Percentiles rank a stretch among this genome's conserved stretches.
Conservation (phyloP, 805 yeast species). For the Lachancea sp. region DNA sequence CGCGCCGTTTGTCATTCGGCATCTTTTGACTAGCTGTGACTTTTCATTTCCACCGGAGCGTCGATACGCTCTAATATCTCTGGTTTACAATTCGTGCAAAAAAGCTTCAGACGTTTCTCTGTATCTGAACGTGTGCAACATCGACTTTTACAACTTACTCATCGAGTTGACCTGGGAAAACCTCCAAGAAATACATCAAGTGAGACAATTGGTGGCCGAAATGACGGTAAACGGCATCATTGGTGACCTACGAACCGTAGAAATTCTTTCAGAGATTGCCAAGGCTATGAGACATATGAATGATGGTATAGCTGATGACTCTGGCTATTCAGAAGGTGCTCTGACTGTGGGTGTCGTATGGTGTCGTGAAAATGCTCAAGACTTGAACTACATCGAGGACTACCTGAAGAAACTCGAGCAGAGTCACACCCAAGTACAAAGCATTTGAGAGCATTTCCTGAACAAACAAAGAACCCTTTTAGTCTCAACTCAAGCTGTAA, state of each 20-base stretch:
- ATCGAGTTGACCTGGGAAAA: conserved; percentile 27
- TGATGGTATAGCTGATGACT: conserved; percentile 21
- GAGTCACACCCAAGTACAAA: conserved; percentile 13
- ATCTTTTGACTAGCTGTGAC: conserved; percentile 14
- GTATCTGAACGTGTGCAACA: conserved; percentile 27
- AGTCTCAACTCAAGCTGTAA: background rate
- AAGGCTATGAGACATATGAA: conserved; percentile 14
- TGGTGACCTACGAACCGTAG: conserved; percentile 28
- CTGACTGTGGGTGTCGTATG: conserved; percentile 18
- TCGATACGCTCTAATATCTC: conserved; percentile 20
- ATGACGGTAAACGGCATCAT: conserved; percentile 30
- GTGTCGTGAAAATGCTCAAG: conserved; percentile 22
- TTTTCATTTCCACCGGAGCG: conserved; percentile 21
- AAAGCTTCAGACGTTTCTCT: conserved; percentile 21
- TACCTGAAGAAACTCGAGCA: conserved; percentile 21
- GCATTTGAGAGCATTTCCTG: too few relatives aligned
- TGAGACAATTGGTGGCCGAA: conserved; percentile 21
- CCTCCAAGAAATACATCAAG: conserved; percentile 19
- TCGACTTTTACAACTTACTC: conserved; percentile 28
- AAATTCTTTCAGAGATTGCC: conserved; percentile 19
- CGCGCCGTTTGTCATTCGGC: conserved; percentile 21
- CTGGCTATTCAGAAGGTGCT: background rate
- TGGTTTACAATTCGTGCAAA: conserved; percentile 27
- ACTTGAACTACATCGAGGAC: conserved; percentile 17
- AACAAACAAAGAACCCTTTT: too few relatives aligned